These are phyloP conservation scores for Pseudocohnilembus persalinus DNA, from an alignment of 169 alveolate genomes.

Conservation along the genomic window DNA sequence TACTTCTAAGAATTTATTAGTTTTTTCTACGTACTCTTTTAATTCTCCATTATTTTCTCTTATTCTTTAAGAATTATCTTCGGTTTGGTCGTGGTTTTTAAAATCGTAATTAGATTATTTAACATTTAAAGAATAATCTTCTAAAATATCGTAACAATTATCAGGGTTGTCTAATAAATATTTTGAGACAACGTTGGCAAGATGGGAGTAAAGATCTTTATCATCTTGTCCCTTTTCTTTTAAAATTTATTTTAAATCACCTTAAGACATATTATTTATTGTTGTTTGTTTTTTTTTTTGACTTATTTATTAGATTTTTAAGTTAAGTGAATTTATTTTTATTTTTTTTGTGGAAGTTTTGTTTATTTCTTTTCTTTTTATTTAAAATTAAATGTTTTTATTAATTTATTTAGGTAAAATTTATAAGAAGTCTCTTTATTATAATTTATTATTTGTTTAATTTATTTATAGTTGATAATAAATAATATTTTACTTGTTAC, in stretches of 20 bases:
- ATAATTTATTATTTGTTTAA: too few relatives aligned
- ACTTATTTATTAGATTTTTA: too few relatives aligned
- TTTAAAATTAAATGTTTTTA: too few relatives aligned
- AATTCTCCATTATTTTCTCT: slow-evolving; percentile 7
- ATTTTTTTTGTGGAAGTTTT: too few relatives aligned
- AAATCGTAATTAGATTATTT: slow-evolving; percentile 26
- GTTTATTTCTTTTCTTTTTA: too few relatives aligned
- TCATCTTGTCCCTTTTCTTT: slow-evolving; percentile 21
- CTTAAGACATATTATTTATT: neutral
- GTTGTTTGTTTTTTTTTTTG: too few relatives aligned
- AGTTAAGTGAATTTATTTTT: too few relatives aligned
- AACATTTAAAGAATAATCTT: slow-evolving; percentile 42
- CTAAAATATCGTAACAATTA: slow-evolving; percentile 42
- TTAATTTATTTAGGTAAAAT: too few relatives aligned
- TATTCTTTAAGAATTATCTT: slow-evolving; percentile 40
- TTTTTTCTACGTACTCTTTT: neutral
- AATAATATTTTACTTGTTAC: too few relatives aligned
- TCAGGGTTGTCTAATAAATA: slow-evolving; percentile 39
- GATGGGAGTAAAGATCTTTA: slow-evolving; percentile 30
- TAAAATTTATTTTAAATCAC: too few relatives aligned
- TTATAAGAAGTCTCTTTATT: too few relatives aligned
- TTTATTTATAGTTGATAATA: too few relatives aligned
- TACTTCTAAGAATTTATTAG: slow-evolving; percentile 12
- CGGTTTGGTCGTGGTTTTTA: slow-evolving; percentile 24
- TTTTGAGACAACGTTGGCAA: slow-evolving; percentile 35